Evolutionary conservation across 148 eudicot genomes (phyloP).

Genomic region (Persicaria tinctoria): DNA sequence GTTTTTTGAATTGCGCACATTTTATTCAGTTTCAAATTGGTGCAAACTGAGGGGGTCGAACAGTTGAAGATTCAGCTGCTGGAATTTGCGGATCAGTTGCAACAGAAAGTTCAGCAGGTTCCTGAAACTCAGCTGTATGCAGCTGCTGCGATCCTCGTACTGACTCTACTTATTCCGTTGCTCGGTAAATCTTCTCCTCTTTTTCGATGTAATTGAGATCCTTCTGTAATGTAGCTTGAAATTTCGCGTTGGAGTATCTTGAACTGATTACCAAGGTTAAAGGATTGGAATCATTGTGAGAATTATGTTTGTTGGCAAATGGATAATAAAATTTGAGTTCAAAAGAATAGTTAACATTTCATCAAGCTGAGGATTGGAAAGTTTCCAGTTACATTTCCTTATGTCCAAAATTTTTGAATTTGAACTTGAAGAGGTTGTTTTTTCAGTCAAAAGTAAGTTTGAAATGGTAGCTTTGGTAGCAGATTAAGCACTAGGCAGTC

Average conservation of each 20-base stretch:
- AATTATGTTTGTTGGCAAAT: neutral
- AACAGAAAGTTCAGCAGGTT: slow-evolving; percentile 8
- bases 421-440: too few species aligned
- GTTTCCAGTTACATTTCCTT: neutral
- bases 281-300: neutral
- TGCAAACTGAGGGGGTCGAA: slow-evolving; percentile 5
- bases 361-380: neutral
- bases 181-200: slow-evolving; percentile 8
- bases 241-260: neutral
- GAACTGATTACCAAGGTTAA: neutral
- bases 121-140: slow-evolving; percentile 16
- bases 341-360: neutral
- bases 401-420: neutral
- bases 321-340: neutral
- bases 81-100: slow-evolving; percentile 9
- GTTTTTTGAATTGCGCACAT: neutral
- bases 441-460: neutral
- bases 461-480: neutral
- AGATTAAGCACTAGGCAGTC: neutral
- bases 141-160: slow-evolving; percentile 8
- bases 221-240: neutral
- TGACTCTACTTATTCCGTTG: slow-evolving; percentile 8
- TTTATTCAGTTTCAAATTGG: slow-evolving; percentile 4
- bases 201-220: neutral
- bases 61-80: slow-evolving; percentile 12